Conservation (phyloP, 2,329 filamentous ascomycete genomes). For the Epichloe coenophiala region DNA sequence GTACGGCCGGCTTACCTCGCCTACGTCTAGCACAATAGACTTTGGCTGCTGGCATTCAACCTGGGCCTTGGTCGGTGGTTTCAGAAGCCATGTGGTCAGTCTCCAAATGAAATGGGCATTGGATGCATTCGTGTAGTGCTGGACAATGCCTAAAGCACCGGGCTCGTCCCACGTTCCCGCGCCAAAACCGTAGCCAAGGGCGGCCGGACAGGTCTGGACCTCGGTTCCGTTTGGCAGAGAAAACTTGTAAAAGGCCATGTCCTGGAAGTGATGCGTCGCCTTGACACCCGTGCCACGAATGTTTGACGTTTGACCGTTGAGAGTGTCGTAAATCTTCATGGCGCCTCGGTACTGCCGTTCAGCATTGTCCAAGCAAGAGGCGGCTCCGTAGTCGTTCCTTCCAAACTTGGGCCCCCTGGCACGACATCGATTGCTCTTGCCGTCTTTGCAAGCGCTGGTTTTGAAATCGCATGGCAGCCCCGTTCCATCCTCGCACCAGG, state of each 20-base stretch:
- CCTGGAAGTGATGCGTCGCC: conserved; percentile 67
- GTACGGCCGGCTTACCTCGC: conserved; percentile 62
- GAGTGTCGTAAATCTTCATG: conserved; percentile 31
- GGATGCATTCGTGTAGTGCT: conserved; percentile 59
- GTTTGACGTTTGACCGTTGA: conserved; percentile 31
- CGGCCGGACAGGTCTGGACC: conserved; percentile 68
- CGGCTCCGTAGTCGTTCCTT: conserved; percentile 53
- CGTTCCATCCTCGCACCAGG: conserved; percentile 75
- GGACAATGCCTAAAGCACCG: conserved; percentile 79
- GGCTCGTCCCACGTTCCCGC: conserved; percentile 83
- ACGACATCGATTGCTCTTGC: conserved; percentile 54
- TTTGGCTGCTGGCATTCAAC: conserved; percentile 66
- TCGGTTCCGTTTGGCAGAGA: conserved; percentile 55
- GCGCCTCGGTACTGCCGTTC: conserved; percentile 52
- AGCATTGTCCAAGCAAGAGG: conserved; percentile 68
- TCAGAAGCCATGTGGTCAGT: conserved; percentile 56
- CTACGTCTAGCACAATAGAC: conserved; percentile 75
- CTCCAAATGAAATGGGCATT: conserved; percentile 66
- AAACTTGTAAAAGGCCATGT: conserved; percentile 65
- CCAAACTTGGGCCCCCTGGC: conserved; percentile 55
- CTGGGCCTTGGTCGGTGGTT: conserved; percentile 55
- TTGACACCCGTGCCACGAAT: conserved; percentile 54
- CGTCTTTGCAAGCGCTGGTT: conserved; percentile 65
- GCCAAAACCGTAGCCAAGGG: conserved; percentile 79
- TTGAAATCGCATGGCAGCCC: conserved; percentile 55